A percentile compares a stretch with the other conserved stretches of the same genome.
These are phyloP conservation scores for Metschnikowia orientalis DNA, from an alignment of 805 yeast species.

Conservation along the genomic window DNA sequence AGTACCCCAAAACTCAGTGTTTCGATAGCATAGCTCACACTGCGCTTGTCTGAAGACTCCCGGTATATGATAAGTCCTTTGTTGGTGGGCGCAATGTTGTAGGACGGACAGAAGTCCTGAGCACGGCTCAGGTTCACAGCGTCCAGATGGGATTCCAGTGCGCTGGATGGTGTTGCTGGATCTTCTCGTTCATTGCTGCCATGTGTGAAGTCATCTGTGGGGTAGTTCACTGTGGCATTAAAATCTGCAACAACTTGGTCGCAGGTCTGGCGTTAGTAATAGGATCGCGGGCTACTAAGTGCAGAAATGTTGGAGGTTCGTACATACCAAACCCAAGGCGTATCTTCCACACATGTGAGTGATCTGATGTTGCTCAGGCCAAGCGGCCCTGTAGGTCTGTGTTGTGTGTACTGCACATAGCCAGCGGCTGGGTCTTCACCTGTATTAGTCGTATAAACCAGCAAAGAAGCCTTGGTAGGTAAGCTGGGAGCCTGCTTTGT, in stretches of 20 bases:
- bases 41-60: conserved; percentile 7
- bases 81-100: conserved; percentile 61
- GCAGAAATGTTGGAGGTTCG: no score
- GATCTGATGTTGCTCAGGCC: not conserved
- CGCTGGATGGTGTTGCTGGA: not conserved
- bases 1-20: conserved; percentile 80
- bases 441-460: conserved; percentile 4
- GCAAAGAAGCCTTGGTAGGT: conserved; percentile 25
- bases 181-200: not conserved
- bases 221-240: conserved; percentile 9
- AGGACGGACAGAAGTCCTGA: conserved; percentile 33
- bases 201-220: conserved; percentile 1
- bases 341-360: conserved; percentile 17
- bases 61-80: conserved; percentile 40
- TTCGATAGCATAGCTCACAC: conserved; percentile 27
- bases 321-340: conserved; percentile 18
- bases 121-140: no score
- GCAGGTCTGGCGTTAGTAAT: conserved; percentile 13
- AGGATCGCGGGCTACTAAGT: not conserved
- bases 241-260: conserved; percentile 12
- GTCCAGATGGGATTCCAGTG: conserved; percentile 4
- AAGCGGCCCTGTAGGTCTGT: not conserved
- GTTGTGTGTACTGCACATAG: not conserved
- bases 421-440: not conserved
- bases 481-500: conserved; percentile 25